These are phyloP conservation scores for Phytomonas francai DNA, from an alignment of 208 protist genomes.

Conservation along the genomic window DNA sequence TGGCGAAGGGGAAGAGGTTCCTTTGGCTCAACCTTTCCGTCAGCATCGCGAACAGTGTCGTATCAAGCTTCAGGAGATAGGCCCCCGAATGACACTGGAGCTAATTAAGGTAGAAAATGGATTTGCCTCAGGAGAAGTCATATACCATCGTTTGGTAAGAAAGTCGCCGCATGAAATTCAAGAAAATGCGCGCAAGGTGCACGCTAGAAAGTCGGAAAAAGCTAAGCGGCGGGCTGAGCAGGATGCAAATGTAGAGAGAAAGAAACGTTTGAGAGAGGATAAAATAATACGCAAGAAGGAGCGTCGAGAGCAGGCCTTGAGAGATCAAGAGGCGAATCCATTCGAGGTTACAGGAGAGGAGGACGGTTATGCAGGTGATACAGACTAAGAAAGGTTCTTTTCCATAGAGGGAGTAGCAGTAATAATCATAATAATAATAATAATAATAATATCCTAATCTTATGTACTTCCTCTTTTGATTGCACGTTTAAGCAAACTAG, in stretches of 20 bases:
- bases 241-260: constrained; percentile 76
- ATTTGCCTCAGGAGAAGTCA: constrained; percentile 78
- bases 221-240: constrained; percentile 65
- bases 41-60: constrained; percentile 84
- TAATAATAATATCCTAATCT: constrained; percentile 8
- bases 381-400: constrained; percentile 16
- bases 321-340: constrained; percentile 57
- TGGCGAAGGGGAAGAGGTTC: constrained; percentile 87
- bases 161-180: constrained; percentile 64
- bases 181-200: constrained; percentile 64
- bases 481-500: not conserved
- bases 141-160: constrained; percentile 63
- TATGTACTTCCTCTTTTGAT: constrained; percentile 1
- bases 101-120: constrained; percentile 88
- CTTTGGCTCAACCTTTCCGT: constrained; percentile 77
- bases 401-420: constrained; percentile 10
- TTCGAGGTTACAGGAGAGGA: constrained; percentile 58
- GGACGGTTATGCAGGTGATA: constrained; percentile 51
- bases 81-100: constrained; percentile 85
- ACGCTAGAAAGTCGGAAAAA: constrained; percentile 53
- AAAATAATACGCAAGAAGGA: constrained; percentile 54
- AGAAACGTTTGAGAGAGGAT: constrained; percentile 40
- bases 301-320: constrained; percentile 47
- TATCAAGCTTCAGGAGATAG: constrained; percentile 89
- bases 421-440: constrained; percentile 10